Conservation (phyloP, 2,329 filamentous ascomycete genomes). For the Neopestalotiopsis clavispora region DNA sequence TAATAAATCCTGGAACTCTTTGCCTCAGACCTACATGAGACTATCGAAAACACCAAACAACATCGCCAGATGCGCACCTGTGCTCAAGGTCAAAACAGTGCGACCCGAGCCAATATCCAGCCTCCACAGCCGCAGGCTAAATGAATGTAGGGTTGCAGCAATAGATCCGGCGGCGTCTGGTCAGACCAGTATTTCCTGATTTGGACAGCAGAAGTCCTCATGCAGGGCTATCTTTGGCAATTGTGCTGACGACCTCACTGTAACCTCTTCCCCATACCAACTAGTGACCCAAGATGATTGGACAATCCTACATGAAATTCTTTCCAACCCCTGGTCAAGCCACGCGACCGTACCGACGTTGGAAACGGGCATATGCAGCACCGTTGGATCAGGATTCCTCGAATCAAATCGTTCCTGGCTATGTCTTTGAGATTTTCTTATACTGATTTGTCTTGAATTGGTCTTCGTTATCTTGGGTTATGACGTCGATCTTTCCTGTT, state of each 20-base stretch:
- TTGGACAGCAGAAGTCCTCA: not conserved
- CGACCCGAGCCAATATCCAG: not conserved
- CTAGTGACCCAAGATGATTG: not conserved
- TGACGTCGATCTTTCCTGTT: constrained; percentile 12
- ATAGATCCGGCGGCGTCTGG: not conserved
- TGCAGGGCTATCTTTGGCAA: constrained; percentile 8
- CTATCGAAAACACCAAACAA: constrained; percentile 10
- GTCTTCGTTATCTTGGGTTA: not conserved
- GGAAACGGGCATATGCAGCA: not conserved
- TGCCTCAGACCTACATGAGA: not conserved
- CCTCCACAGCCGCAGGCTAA: not conserved
- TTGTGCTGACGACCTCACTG: not conserved
- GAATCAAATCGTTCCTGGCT: not conserved
- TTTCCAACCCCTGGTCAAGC: not conserved
- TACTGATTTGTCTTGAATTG: not conserved
- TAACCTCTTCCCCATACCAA: not conserved
- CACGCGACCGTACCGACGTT: not conserved
- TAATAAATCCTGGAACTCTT: not conserved
- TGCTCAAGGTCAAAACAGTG: not conserved
- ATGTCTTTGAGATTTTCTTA: not conserved
- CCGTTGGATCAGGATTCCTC: not conserved
- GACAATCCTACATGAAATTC: too few species aligned
- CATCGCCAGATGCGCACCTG: not conserved
- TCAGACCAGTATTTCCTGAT: constrained; percentile 1
- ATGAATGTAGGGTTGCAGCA: not conserved